Evolutionary conservation across 2,329 filamentous ascomycete species (phyloP).

Genomic region (Coleophoma eucalyptorum): DNA sequence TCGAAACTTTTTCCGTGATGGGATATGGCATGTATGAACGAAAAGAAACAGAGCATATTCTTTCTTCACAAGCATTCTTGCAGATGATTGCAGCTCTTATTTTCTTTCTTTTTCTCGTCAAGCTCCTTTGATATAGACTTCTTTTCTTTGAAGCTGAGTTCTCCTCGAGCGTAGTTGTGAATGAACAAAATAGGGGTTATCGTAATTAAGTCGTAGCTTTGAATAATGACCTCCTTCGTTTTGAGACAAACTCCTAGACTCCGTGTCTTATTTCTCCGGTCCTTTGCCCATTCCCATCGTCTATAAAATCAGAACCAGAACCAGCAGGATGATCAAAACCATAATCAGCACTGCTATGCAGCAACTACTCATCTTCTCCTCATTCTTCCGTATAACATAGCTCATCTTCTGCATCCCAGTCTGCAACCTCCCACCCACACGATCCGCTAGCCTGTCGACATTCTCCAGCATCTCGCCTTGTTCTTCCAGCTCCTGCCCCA

Average conservation of each 20-base stretch:
- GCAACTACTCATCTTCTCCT: slow-evolving; percentile 84
- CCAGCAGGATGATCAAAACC: slow-evolving; percentile 79
- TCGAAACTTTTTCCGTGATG: neutral
- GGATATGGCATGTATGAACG: slow-evolving; percentile 7
- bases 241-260: neutral
- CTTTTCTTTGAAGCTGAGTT: too few relatives aligned
- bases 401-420: slow-evolving; percentile 84
- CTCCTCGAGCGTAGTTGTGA: too few relatives aligned
- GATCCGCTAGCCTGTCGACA: slow-evolving; percentile 79
- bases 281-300: neutral
- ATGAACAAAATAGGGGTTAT: too few relatives aligned
- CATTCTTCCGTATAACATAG: slow-evolving; percentile 82
- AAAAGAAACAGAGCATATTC: neutral
- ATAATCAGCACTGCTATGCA: slow-evolving; percentile 88
- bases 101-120: too few relatives aligned
- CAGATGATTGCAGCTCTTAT: too few relatives aligned
- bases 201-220: too few relatives aligned
- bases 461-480: slow-evolving; percentile 85
- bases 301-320: slow-evolving; percentile 66
- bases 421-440: slow-evolving; percentile 81
- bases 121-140: too few relatives aligned
- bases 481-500: slow-evolving; percentile 95
- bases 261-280: neutral
- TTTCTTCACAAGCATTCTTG: neutral
- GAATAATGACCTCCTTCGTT: neutral